Conservation (phyloP, 352 stramenopile genomes). For the Phytophthora aleatoria region DNA sequence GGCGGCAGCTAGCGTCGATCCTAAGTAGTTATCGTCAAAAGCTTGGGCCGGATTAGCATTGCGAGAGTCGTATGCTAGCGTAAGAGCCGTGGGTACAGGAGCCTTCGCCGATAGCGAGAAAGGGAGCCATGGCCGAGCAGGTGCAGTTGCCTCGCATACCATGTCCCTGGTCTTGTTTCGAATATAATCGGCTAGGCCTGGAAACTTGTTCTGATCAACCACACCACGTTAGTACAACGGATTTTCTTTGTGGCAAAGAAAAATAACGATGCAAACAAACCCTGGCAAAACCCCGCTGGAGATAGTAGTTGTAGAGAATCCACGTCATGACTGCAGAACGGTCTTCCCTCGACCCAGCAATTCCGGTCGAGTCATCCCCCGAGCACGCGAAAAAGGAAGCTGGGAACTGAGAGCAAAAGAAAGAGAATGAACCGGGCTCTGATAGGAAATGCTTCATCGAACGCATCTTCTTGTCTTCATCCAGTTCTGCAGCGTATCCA, state of each 20-base stretch:
- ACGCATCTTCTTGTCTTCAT: slow-evolving; percentile 57
- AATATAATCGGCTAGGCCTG: slow-evolving; percentile 68
- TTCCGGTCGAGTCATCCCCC: background rate
- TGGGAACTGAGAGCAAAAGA: slow-evolving; percentile 73
- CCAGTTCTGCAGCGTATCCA: slow-evolving; percentile 52
- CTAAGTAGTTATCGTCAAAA: slow-evolving; percentile 61
- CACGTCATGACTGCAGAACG: slow-evolving; percentile 31
- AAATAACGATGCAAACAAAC: slow-evolving; percentile 40
- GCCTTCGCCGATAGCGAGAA: slow-evolving; percentile 8
- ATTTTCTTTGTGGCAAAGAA: background rate
- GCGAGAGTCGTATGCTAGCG: slow-evolving; percentile 53
- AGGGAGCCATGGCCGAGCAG: slow-evolving; percentile 17
- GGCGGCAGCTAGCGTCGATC: slow-evolving; percentile 65
- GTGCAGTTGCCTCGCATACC: slow-evolving; percentile 45
- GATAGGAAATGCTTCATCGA: slow-evolving; percentile 76
- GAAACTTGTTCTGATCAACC: slow-evolving; percentile 67
- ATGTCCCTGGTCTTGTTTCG: slow-evolving; percentile 81
- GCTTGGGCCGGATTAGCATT: slow-evolving; percentile 36
- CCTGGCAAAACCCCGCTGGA: slow-evolving; percentile 68
- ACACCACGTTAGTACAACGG: slow-evolving; percentile 14
- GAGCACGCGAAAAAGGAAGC: slow-evolving; percentile 68
- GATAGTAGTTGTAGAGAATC: slow-evolving; percentile 80
- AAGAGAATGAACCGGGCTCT: slow-evolving; percentile 65
- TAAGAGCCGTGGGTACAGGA: slow-evolving; percentile 21
- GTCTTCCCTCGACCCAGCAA: slow-evolving; percentile 4